phyloP scores from a whole-genome alignment of 176 grass and related monocot species.

The Secale cereale region DNA sequence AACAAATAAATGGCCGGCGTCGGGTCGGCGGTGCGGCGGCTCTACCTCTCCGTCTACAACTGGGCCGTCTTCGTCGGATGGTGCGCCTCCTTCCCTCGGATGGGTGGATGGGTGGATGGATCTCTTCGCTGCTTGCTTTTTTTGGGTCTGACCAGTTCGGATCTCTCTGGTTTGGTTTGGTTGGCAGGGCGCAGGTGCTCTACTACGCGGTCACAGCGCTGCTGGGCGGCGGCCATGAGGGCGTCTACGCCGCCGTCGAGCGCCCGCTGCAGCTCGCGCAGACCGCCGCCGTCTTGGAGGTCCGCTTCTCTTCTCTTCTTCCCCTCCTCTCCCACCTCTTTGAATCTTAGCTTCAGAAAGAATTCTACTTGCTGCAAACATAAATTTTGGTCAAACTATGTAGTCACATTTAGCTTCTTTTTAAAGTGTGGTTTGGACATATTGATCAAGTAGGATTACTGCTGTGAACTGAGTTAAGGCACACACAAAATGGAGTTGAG shows the following conservation, averaged over 20 bases:
- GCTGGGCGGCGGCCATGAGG: conserved; percentile 22
- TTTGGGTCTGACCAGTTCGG: neutral
- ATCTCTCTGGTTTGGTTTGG: neutral
- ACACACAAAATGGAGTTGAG: neutral
- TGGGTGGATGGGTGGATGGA: neutral
- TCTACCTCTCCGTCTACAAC: conserved; percentile 22
- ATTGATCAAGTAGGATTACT: neutral
- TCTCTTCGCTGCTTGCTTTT: neutral
- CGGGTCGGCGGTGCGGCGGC: neutral
- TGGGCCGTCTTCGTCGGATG: conserved; percentile 51
- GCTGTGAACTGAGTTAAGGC: neutral
- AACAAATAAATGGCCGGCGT: conserved; percentile 34
- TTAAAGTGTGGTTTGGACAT: neutral
- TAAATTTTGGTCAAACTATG: neutral
- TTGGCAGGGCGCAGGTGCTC: conserved; percentile 44
- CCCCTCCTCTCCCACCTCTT: neutral
- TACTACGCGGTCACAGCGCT: conserved; percentile 21
- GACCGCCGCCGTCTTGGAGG: conserved; percentile 46
- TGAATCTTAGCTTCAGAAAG: neutral
- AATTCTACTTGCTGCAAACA: neutral
- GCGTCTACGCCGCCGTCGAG: conserved; percentile 45
- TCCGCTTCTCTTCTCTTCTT: neutral
- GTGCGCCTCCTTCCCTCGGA: neutral
- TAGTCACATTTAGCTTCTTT: no score
- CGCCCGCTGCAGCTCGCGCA: conserved; percentile 42